These are phyloP conservation scores for Lactifluus subvellereus DNA, from an alignment of 768 basidiomycete species.

Conservation along the genomic window DNA sequence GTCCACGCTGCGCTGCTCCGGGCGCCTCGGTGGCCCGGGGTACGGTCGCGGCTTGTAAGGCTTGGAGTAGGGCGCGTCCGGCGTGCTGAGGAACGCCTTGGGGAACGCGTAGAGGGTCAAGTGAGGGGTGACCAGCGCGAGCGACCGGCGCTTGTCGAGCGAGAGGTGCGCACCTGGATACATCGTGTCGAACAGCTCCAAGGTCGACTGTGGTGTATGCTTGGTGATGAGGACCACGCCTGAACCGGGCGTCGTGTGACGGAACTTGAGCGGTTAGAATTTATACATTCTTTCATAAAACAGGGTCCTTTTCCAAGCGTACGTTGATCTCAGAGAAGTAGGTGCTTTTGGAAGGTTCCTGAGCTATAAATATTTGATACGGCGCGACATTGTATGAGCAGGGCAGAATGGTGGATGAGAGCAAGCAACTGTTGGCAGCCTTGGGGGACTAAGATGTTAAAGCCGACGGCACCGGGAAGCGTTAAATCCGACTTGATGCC, in stretches of 20 bases:
- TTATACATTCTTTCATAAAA: neutral
- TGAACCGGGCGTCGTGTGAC: conserved; percentile 16
- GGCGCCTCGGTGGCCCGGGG: neutral
- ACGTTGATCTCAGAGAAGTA: conserved; percentile 11
- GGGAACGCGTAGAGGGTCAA: conserved; percentile 12
- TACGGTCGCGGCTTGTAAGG: conserved; percentile 9
- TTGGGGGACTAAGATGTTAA: no score
- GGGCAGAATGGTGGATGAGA: no score
- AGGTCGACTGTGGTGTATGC: neutral
- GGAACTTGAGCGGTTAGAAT: conserved; percentile 2
- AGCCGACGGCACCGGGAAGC: no score
- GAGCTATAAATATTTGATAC: conserved; percentile 18
- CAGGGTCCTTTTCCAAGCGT: neutral
- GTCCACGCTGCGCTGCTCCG: conserved; percentile 2
- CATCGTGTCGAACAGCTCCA: conserved; percentile 1
- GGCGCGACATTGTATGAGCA: neutral
- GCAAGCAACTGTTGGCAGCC: no score
- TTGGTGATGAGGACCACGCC: no score
- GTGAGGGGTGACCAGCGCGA: neutral
- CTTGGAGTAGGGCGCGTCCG: neutral
- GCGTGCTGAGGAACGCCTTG: conserved; percentile 16
- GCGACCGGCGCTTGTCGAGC: neutral
- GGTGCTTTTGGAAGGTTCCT: conserved; percentile 4
- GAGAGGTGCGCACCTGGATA: conserved; percentile 11
- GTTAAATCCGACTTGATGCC: no score